Conservation (phyloP, 208 protist species). For the Leptomonas seymouri region DNA sequence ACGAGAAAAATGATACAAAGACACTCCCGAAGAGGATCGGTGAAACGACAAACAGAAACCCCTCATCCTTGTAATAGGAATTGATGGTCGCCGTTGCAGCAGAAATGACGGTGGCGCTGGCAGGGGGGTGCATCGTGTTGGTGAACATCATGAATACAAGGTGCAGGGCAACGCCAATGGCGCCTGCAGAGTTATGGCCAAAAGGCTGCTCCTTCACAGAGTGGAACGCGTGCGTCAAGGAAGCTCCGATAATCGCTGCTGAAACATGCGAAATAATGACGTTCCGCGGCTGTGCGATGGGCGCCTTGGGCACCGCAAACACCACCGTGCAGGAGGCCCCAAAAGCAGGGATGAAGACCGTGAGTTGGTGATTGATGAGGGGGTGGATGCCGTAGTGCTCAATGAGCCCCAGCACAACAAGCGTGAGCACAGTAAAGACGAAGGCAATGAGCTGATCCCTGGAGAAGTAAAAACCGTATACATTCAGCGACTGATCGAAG, state of each 20-base stretch:
- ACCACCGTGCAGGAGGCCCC: slow-evolving; percentile 55
- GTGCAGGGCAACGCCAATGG: slow-evolving; percentile 62
- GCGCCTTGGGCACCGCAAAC: slow-evolving; percentile 56
- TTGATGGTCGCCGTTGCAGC: slow-evolving; percentile 47
- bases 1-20: slow-evolving; percentile 51
- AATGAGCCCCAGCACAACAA: slow-evolving; percentile 60
- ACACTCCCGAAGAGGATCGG: slow-evolving; percentile 48
- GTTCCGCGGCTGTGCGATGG: slow-evolving; percentile 58
- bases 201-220: slow-evolving; percentile 43
- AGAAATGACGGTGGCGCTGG: slow-evolving; percentile 64
- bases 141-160: slow-evolving; percentile 62
- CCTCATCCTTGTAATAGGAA: slow-evolving; percentile 60
- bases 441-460: slow-evolving; percentile 53
- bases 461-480: slow-evolving; percentile 56
- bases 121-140: slow-evolving; percentile 70
- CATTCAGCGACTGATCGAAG: slow-evolving; percentile 52
- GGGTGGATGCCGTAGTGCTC: slow-evolving; percentile 64
- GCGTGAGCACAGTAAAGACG: slow-evolving; percentile 48
- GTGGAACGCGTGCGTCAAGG: slow-evolving; percentile 57
- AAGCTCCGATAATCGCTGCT: slow-evolving; percentile 62
- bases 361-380: slow-evolving; percentile 41
- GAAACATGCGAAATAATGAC: slow-evolving; percentile 62
- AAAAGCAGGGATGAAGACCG: slow-evolving; percentile 62
- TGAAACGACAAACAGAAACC: slow-evolving; percentile 66
- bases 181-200: slow-evolving; percentile 54